phyloP scores from a whole-genome alignment of 805 yeast species.

The Zygoascus flipseniorum region DNA sequence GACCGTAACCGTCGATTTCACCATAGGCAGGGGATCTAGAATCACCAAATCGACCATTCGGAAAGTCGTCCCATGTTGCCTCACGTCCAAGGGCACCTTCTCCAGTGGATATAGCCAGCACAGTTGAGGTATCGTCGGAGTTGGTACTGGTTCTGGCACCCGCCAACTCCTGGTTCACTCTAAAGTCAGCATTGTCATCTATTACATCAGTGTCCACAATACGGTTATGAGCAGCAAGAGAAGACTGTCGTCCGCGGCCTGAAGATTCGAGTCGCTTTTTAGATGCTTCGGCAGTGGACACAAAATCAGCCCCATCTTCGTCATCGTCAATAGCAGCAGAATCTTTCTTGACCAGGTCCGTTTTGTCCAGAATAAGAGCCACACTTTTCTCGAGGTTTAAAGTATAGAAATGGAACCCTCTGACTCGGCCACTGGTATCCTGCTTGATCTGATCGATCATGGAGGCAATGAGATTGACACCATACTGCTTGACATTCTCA shows the following conservation, averaged over 20 bases:
- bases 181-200: not conserved
- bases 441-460: conserved; percentile 41
- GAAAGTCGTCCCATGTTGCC: conserved; percentile 96
- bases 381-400: conserved; percentile 87
- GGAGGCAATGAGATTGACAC: conserved; percentile 63
- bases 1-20: conserved; percentile 87
- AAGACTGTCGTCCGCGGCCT: conserved; percentile 12
- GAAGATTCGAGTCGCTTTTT: not conserved
- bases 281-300: not conserved
- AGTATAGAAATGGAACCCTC: conserved; percentile 88
- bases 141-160: conserved; percentile 5
- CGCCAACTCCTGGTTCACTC: conserved; percentile 35
- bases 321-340: conserved; percentile 26
- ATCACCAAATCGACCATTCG: conserved; percentile 93
- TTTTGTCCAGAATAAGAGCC: conserved; percentile 68
- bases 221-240: conserved; percentile 33
- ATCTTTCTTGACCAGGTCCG: conserved; percentile 30
- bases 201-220: conserved; percentile 23
- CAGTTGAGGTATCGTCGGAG: conserved; percentile 25
- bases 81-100: conserved; percentile 78
- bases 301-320: conserved; percentile 22
- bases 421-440: conserved; percentile 48
- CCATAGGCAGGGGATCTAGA: conserved; percentile 95
- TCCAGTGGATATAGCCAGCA: conserved; percentile 74
- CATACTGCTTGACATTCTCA: conserved; percentile 70